Base-by-base conservation (phyloP, 495 filamentous ascomycete species). In the Annulohypoxylon maeteangense region DNA sequence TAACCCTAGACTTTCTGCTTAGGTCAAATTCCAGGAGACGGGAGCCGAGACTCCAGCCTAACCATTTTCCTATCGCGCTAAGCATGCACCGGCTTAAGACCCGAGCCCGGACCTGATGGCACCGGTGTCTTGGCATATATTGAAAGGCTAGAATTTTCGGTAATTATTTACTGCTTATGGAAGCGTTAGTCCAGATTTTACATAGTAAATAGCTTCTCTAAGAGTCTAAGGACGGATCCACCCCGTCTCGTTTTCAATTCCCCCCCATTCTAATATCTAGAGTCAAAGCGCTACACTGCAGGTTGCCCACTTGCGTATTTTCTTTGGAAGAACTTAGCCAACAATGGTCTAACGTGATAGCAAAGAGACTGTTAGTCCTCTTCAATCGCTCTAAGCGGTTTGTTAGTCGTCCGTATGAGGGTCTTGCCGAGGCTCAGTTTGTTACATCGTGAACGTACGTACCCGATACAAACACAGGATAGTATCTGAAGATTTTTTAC, bases 131-230 rank as follows among this genome's bases (percentile, higher is more conserved):
- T 68, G 58, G 69, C 63, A 31, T 20, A 36, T 38, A 12, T 12
- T 40, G 10, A 4, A n/a, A 56, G 32, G 7, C 20, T 20, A 45
- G 29, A 38, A 7, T n/a, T 12, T 4, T 61, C 69, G 64, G 69
- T 63, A 42, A 72, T 72, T 68, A 56, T 67, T 71, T 71, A 62
- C 63, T 55, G 34, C 34, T 71, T 67, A 25, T 27, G 68, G 69
- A 72, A 67, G 40, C 31, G 4, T 55, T 51, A 10, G 6, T 27
- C 56, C 40, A 62, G 29, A 29, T 23, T 61, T 53, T 18, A 5
- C 42, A 25, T 18, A 59, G 22, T 55, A 36, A 31, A 29, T 64
- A 53, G 22, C 18, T 50, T 59, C 53, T 44, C 23, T 31, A n/a
- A 10, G 31, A 32, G 7, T 11, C 8, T 36, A 42, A 44, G 23